phyloP scores from a whole-genome alignment of 1,284 basidiomycete genomes.

The Prillingera fragicola region DNA sequence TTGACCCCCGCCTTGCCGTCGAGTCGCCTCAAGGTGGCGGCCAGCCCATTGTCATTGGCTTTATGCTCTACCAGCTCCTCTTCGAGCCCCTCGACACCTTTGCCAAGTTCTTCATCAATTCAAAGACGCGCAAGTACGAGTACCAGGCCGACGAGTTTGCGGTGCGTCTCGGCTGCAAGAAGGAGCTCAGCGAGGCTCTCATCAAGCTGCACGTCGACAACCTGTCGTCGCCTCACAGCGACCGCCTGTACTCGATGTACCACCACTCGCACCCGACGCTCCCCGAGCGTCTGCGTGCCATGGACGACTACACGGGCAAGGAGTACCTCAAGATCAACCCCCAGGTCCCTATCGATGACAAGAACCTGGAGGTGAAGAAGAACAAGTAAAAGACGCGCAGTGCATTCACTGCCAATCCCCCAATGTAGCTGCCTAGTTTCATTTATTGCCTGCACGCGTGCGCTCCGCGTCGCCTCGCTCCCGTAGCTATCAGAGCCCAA shows the following conservation, averaged over 20 bases:
- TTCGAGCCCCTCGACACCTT: slow-evolving; percentile 75
- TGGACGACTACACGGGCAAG: slow-evolving; percentile 54
- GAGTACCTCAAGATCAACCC: slow-evolving; percentile 9
- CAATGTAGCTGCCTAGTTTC: too few relatives aligned
- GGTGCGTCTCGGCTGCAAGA: slow-evolving; percentile 41
- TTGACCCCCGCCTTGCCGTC: slow-evolving; percentile 58
- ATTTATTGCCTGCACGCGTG: too few relatives aligned
- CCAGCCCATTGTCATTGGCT: slow-evolving; percentile 79
- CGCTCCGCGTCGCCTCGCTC: too few relatives aligned
- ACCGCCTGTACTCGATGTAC: slow-evolving; percentile 87
- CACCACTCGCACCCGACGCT: slow-evolving; percentile 89
- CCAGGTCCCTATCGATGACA: too few relatives aligned
- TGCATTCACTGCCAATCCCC: neutral
- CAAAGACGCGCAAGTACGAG: slow-evolving; percentile 74
- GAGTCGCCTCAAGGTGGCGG: slow-evolving; percentile 50
- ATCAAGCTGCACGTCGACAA: slow-evolving; percentile 83
- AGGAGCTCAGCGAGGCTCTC: slow-evolving; percentile 72
- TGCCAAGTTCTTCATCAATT: slow-evolving; percentile 70
- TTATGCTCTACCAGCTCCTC: slow-evolving; percentile 81
- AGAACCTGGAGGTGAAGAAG: too few relatives aligned
- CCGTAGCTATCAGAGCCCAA: too few relatives aligned
- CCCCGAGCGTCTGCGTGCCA: slow-evolving; percentile 72
- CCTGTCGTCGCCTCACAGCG: slow-evolving; percentile 81
- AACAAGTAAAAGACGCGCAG: neutral
- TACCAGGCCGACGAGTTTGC: slow-evolving; percentile 64